phyloP scores from a whole-genome alignment of 257 asterid species.

The Vinca minor region DNA sequence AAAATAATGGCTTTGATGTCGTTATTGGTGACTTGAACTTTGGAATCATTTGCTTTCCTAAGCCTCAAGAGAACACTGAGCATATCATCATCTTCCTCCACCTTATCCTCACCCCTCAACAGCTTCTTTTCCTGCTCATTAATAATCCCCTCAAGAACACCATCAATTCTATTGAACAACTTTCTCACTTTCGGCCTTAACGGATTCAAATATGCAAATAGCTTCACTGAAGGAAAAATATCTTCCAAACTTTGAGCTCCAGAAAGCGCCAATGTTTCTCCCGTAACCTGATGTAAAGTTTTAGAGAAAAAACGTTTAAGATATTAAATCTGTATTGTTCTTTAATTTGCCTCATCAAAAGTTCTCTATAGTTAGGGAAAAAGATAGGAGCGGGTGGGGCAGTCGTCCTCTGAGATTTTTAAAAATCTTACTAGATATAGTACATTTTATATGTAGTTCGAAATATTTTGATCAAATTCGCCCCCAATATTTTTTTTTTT shows the following conservation, averaged over 20 bases:
- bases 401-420: too few species aligned
- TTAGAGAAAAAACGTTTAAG: too few species aligned
- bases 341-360: too few species aligned
- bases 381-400: too few species aligned
- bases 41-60: not conserved
- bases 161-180: not conserved
- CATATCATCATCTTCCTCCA: slow-evolving; percentile 1
- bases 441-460: too few species aligned
- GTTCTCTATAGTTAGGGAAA: too few species aligned
- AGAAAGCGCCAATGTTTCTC: not conserved
- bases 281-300: too few species aligned
- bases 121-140: not conserved
- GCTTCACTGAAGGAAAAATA: not conserved
- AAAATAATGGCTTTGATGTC: too few species aligned
- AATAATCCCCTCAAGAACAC: not conserved
- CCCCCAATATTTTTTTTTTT: too few species aligned
- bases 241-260: not conserved
- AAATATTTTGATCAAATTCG: too few species aligned
- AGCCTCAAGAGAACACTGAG: slow-evolving; percentile 3
- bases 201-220: not conserved
- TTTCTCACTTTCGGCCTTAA: not conserved
- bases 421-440: too few species aligned
- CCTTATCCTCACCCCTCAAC: not conserved
- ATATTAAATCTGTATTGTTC: too few species aligned
- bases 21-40: not conserved